Base-by-base conservation (phyloP, 805 yeast genomes). In the Scheffersomyces stipitis region DNA sequence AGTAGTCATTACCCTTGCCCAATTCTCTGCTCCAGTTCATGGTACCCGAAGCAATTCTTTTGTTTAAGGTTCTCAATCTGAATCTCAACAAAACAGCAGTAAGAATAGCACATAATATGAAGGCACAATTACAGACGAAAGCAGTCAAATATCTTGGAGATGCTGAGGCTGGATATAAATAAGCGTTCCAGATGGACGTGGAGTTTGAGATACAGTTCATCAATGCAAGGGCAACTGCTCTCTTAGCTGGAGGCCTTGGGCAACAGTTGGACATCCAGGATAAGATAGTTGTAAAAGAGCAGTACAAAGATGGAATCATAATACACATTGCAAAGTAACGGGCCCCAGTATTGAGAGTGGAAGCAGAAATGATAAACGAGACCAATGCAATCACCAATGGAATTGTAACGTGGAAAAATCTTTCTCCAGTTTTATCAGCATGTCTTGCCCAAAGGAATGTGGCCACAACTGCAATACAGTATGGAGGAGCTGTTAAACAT, bases 401-500 rank as follows among this genome's bases (percentile, higher is more conserved):
- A 4, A 56, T 38, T 1, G 65, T 60, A 34, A 72, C 71, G 45
- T 76, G 82, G 54, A 60, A 71, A 52, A 66, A 73, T 46, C 81
- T 59, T 47, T 78, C 83, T 12, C 78, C 78, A 0, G 77, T 69
- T 37, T 64, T 66, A 46, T 76, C 81, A 3, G 82, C 78, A 55
- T 75, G 80, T 41, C 71, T 60, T 2, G 82, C 75, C 74, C 79
- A 73, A 8, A 73, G 33, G 47, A 67, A 76, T 1, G 82, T 75
- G 7, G 66, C 56, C 10, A 73, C 55, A 3, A 75, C 80, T 0
- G 80, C 78, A 35, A 76, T 46, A 31, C 73, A 52, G 51, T 76
- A 79, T 8, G 82, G 82, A 16, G 83, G 83, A 15, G 76, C 81
- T 6, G 83, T 76, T 38, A 80, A 62, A 44, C 76, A 73, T 33